A percentile compares a stretch with the other conserved stretches of the same genome.
phyloP scores from a whole-genome alignment of 2,329 filamentous ascomycete genomes.

The Falciphora oryzae region DNA sequence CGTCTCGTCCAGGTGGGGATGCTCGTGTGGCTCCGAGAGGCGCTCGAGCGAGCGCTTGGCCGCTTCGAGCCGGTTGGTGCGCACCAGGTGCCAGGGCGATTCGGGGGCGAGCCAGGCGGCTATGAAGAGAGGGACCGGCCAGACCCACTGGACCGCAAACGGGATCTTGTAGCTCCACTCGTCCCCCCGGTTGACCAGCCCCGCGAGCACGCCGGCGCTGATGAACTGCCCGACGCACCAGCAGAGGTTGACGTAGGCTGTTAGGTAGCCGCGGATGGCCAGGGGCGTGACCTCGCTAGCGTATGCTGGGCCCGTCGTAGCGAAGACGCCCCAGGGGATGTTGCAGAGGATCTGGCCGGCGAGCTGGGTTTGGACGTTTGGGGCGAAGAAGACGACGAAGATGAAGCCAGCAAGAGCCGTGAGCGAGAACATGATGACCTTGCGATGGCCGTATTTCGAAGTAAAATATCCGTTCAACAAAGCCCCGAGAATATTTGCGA shows the following conservation, averaged over 20 bases:
- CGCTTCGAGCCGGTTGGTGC: conserved; percentile 20
- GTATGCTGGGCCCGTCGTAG: conserved; percentile 36
- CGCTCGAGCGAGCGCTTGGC: conserved; percentile 28
- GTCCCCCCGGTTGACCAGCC: conserved; percentile 16
- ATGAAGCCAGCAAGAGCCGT: conserved; percentile 36
- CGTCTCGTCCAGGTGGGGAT: conserved; percentile 29
- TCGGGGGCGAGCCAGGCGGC: conserved; percentile 18
- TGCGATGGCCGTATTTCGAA: conserved; percentile 36
- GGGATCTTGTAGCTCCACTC: conserved; percentile 27
- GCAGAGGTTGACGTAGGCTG: conserved; percentile 39
- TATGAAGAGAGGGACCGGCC: conserved; percentile 16
- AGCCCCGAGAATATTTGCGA: conserved; percentile 32
- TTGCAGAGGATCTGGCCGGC: conserved; percentile 36
- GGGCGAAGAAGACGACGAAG: conserved; percentile 44
- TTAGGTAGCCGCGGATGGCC: conserved; percentile 36
- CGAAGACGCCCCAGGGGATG: conserved; percentile 40
- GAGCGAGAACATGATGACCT: conserved; percentile 37
- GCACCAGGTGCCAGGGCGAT: conserved; percentile 18
- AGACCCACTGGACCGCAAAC: conserved; percentile 33
- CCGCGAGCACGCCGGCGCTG: conserved; percentile 20
- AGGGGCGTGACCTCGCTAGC: conserved; percentile 38
- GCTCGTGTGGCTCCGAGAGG: conserved; percentile 21
- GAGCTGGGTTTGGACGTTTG: conserved; percentile 35
- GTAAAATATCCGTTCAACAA: conserved; percentile 37
- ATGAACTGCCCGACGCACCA: conserved; percentile 29